Evolutionary conservation across 2,329 filamentous ascomycete genomes (phyloP), one percentile per base, ranked within the genome.

Genomic region (Beauveria brongniartii): DNA sequence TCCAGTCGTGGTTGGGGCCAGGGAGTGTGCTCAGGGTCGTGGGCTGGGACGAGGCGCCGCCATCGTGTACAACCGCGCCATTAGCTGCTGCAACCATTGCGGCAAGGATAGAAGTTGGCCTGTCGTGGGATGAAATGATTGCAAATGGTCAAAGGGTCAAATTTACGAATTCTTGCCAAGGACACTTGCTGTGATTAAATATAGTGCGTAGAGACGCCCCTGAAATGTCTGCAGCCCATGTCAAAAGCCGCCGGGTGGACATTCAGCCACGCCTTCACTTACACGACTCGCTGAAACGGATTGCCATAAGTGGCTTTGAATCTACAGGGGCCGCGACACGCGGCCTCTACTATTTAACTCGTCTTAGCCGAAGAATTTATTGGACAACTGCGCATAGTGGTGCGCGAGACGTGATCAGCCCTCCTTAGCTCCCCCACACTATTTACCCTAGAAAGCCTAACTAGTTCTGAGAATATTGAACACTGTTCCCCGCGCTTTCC

Each of bases 1-100:
- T 67, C 68, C 68, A 75, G 68, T 75, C 69, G 61, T 74, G 72
- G 56, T 65, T 64, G 20, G 69, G 64, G 7, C 66, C 65, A 20
- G 74, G 74, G 3, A 73, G 64, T 3, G 74, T 75, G 65, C 66
- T 70, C 40, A 68, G 65, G 60, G 65, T 62, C 63, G 48, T 63
- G 56, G 26, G 58, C 22, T 52, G 57, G 34, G 34, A 12, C 34
- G 34, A 40, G 37, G 12, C 34, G 37, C 51, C n/a, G 12, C 34
- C 51, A n/a, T 54, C 51, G 22, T 40, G 51, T 37, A 16, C 51
- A 40, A 54, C 26, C 26, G 51, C 14, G 22, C 51, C 37, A 30
- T 28, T 54, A 1, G 51, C 51, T 41, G 22, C 51, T 26, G 37
- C 51, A 24, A 54, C 51, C 51, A 54, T 54, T 43, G 51, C 26